Conservation (phyloP, 2,329 filamentous ascomycete species). For the Teratosphaeria pseudoeucalypti region DNA sequence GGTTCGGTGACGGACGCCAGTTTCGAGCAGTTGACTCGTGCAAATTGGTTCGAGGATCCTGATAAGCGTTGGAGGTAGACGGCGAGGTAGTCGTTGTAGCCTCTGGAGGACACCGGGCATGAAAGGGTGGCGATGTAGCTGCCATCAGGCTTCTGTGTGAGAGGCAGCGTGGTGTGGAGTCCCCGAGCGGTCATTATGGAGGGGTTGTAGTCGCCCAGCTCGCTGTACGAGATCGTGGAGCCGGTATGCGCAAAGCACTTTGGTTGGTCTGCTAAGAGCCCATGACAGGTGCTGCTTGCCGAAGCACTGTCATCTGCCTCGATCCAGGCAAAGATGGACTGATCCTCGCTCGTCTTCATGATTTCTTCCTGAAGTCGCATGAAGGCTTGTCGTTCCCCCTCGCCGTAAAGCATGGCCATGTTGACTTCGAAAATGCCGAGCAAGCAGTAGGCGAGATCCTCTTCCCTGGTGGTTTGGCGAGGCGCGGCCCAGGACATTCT, state of each 20-base stretch:
- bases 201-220: conserved; percentile 16
- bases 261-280: conserved; percentile 1
- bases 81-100: conserved; percentile 21
- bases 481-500: conserved; percentile 11
- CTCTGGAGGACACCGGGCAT: conserved; percentile 21
- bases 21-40: conserved; percentile 13
- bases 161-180: conserved; percentile 4
- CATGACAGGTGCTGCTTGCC: not conserved
- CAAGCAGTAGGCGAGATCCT: conserved; percentile 10
- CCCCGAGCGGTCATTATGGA: conserved; percentile 7
- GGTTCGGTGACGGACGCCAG: conserved; percentile 4
- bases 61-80: conserved; percentile 21
- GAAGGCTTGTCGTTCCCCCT: conserved; percentile 8
- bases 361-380: conserved; percentile 10
- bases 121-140: conserved; percentile 20
- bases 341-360: conserved; percentile 8
- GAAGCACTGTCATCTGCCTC: not conserved
- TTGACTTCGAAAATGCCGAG: conserved; percentile 31
- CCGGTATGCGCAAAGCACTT: conserved; percentile 29
- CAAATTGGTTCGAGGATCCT: conserved; percentile 9
- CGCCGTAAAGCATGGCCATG: conserved; percentile 36
- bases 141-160: conserved; percentile 1
- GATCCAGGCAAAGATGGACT: conserved; percentile 15
- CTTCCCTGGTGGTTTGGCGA: conserved; percentile 4
- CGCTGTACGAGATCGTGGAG: conserved; percentile 22